These are phyloP conservation scores for Neoscytalidium dimidiatum DNA, from an alignment of 2,329 filamentous ascomycete species.

Conservation along the genomic window DNA sequence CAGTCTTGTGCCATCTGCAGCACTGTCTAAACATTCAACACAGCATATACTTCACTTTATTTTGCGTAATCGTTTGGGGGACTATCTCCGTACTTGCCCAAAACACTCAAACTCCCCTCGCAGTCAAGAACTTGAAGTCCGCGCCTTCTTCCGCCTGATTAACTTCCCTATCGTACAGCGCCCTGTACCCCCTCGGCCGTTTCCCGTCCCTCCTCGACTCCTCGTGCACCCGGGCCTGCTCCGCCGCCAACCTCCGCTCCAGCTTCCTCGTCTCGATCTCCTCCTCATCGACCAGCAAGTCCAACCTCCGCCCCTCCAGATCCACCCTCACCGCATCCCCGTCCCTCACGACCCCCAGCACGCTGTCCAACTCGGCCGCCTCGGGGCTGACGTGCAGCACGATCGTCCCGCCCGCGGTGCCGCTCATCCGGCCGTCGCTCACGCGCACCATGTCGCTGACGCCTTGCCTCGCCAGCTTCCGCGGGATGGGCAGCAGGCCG, in stretches of 20 bases:
- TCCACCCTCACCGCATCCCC: constrained; percentile 53
- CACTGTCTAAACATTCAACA: too few species aligned
- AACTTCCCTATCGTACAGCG: constrained; percentile 60
- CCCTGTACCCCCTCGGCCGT: constrained; percentile 57
- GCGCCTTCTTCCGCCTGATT: constrained; percentile 62
- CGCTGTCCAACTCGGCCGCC: constrained; percentile 48
- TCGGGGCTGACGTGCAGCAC: constrained; percentile 57
- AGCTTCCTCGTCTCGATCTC: constrained; percentile 38
- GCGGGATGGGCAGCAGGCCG: constrained; percentile 77
- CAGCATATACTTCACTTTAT: too few species aligned
- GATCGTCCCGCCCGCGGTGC: constrained; percentile 58
- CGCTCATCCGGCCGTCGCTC: constrained; percentile 58
- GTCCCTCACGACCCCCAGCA: constrained; percentile 50
- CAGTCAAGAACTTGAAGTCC: constrained; percentile 63
- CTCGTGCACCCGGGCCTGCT: constrained; percentile 30
- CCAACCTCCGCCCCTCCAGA: constrained; percentile 44
- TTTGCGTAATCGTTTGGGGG: too few species aligned
- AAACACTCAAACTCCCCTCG: background rate
- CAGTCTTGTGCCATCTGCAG: too few species aligned
- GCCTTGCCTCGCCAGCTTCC: constrained; percentile 54
- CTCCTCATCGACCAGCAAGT: constrained; percentile 44
- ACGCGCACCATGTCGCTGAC: constrained; percentile 57
- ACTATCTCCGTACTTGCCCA: background rate
- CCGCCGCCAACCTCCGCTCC: constrained; percentile 25
- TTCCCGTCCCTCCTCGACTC: constrained; percentile 26